These are phyloP conservation scores for Tulasnella sp. DNA, from an alignment of 768 basidiomycete genomes.

Conservation along the genomic window DNA sequence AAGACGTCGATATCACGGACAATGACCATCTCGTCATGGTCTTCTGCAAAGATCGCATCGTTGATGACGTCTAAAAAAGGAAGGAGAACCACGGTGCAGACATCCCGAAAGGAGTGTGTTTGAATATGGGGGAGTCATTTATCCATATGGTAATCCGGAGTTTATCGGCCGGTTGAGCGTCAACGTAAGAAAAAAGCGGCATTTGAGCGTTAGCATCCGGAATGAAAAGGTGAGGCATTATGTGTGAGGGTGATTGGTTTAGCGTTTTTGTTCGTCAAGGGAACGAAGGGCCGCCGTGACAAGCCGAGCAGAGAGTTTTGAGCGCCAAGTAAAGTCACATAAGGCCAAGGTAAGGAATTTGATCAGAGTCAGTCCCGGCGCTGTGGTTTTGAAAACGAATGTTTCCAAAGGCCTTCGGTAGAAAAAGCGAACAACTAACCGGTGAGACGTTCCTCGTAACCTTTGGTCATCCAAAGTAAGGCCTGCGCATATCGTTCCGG, in stretches of 20 bases:
- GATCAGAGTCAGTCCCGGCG: too few species aligned
- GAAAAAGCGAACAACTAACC: constrained; percentile 38
- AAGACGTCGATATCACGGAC: constrained; percentile 96
- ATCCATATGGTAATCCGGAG: background rate
- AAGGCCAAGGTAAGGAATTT: too few species aligned
- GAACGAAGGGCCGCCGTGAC: background rate
- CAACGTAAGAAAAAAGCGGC: background rate
- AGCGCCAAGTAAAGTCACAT: too few species aligned
- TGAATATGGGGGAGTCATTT: background rate
- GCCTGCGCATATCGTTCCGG: constrained; percentile 96
- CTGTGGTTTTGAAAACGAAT: too few species aligned
- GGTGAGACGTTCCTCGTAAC: constrained; percentile 90
- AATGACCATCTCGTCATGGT: constrained; percentile 99
- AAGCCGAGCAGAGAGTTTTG: background rate
- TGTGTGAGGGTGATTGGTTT: background rate
- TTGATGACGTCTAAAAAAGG: constrained; percentile 77
- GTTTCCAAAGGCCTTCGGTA: too few species aligned
- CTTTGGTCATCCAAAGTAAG: constrained; percentile 97
- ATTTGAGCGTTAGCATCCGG: too few species aligned
- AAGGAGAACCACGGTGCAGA: background rate
- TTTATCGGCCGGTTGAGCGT: too few species aligned
- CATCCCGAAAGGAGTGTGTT: background rate
- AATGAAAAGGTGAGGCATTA: too few species aligned
- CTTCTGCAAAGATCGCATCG: constrained; percentile 95
- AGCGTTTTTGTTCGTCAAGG: background rate